phyloP scores from a whole-genome alignment of 345 rosid species.

The Citrus unshiu region DNA sequence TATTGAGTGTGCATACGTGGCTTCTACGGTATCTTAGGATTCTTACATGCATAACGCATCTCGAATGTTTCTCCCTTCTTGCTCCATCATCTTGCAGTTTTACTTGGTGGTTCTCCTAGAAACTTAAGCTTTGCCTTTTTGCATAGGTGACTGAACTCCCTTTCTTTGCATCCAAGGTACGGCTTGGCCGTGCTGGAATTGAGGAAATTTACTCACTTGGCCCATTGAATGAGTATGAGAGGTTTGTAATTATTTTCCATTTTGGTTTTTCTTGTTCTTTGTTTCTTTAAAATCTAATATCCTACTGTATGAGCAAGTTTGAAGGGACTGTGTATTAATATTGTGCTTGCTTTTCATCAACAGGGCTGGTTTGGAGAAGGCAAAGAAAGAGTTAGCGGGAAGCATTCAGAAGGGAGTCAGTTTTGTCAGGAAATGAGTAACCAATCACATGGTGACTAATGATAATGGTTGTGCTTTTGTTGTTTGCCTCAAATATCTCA shows the following conservation, averaged over 20 bases:
- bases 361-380: constrained; percentile 81
- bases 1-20: constrained; percentile 75
- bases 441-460: background rate
- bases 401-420: constrained; percentile 83
- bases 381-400: constrained; percentile 72
- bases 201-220: constrained; percentile 81
- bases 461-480: background rate
- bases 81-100: background rate
- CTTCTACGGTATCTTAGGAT: constrained; percentile 50
- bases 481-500: background rate
- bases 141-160: constrained; percentile 92
- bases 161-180: constrained; percentile 86
- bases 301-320: background rate
- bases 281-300: background rate
- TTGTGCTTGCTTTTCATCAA: background rate
- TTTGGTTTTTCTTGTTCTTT: too few species aligned
- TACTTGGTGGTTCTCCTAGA: background rate
- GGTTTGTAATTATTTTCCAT: constrained; percentile 30
- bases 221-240: constrained; percentile 78
- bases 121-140: background rate
- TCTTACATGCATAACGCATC: background rate
- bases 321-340: background rate
- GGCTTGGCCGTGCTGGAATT: constrained; percentile 69
- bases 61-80: background rate
- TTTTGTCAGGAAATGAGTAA: constrained; percentile 54